These are phyloP conservation scores for Cylindrodendrum hubeiense DNA, from an alignment of 2,329 filamentous ascomycete genomes.

Conservation along the genomic window DNA sequence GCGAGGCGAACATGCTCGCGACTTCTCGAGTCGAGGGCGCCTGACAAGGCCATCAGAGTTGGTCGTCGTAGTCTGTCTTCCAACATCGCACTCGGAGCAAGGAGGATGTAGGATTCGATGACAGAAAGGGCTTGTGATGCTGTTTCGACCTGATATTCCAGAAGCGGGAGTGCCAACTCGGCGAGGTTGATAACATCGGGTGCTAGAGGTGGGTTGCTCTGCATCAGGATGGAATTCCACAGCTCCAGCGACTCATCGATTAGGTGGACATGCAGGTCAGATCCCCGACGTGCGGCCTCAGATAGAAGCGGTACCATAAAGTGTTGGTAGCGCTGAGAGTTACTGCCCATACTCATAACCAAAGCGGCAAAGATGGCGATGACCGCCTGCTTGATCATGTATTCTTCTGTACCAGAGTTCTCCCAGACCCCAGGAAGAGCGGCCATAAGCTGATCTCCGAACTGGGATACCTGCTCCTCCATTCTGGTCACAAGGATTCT, in stretches of 20 bases:
- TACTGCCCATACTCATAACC: constrained; percentile 85
- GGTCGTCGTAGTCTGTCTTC: constrained; percentile 66
- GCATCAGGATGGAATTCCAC: constrained; percentile 81
- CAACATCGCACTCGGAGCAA: constrained; percentile 77
- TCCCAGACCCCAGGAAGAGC: constrained; percentile 88
- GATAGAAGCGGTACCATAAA: constrained; percentile 86
- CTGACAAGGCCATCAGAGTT: constrained; percentile 62
- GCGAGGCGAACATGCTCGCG: constrained; percentile 70
- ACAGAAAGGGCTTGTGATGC: constrained; percentile 73
- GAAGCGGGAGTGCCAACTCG: constrained; percentile 72
- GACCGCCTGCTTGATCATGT: constrained; percentile 94
- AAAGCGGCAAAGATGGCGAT: constrained; percentile 87
- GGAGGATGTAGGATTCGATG: constrained; percentile 76
- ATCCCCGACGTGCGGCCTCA: constrained; percentile 82
- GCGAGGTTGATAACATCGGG: constrained; percentile 73
- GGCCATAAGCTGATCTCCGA: constrained; percentile 84
- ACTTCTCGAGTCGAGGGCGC: constrained; percentile 63
- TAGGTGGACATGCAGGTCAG: constrained; percentile 82
- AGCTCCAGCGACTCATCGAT: constrained; percentile 93
- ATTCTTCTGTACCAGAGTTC: constrained; percentile 81
- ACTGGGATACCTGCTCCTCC: constrained; percentile 76
- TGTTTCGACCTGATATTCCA: constrained; percentile 75
- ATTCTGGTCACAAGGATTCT: constrained; percentile 84
- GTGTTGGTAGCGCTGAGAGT: constrained; percentile 82
- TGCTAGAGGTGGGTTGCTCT: constrained; percentile 72